Conservation (phyloP, 2,329 filamentous ascomycete genomes). For the Trichoderma gracile region DNA sequence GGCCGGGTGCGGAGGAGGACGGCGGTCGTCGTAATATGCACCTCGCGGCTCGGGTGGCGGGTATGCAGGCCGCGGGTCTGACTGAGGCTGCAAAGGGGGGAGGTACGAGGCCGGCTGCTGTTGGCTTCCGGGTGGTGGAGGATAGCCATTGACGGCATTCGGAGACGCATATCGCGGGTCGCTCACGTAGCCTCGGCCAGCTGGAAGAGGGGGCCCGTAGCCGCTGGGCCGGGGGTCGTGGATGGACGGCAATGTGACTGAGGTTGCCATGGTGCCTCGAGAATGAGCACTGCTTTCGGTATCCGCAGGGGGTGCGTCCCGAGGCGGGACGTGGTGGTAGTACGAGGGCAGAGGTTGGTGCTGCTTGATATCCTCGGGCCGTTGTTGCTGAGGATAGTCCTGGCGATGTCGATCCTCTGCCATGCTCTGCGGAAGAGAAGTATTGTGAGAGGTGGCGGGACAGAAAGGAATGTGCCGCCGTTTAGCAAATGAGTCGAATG, state of each 20-base stretch:
- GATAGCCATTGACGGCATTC: conserved; percentile 49
- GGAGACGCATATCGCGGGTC: conserved; percentile 47
- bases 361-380: conserved; percentile 45
- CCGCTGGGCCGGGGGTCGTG: conserved; percentile 46
- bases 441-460: conserved; percentile 23
- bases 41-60: conserved; percentile 44
- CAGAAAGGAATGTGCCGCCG: conserved; percentile 8
- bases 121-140: conserved; percentile 41
- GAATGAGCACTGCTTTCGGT: conserved; percentile 13
- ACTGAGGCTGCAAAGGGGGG: conserved; percentile 43
- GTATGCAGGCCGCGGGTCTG: conserved; percentile 41
- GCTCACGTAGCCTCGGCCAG: conserved; percentile 38
- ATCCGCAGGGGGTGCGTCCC: conserved; percentile 44
- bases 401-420: conserved; percentile 44
- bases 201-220: conserved; percentile 39
- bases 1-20: conserved; percentile 37
- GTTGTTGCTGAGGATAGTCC: conserved; percentile 41
- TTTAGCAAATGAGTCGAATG: conserved; percentile 25
- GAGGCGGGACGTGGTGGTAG: conserved; percentile 37
- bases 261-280: conserved; percentile 44
- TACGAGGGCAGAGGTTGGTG: conserved; percentile 46
- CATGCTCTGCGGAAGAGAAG: conserved; percentile 38
- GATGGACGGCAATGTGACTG: conserved; percentile 53
- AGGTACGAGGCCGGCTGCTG: conserved; percentile 38
- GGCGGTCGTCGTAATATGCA: conserved; percentile 41